A percentile compares a stretch with the other conserved stretches of the same genome.
Conservation (phyloP, 2,329 filamentous ascomycete genomes). For the Madurella mycetomatis region DNA sequence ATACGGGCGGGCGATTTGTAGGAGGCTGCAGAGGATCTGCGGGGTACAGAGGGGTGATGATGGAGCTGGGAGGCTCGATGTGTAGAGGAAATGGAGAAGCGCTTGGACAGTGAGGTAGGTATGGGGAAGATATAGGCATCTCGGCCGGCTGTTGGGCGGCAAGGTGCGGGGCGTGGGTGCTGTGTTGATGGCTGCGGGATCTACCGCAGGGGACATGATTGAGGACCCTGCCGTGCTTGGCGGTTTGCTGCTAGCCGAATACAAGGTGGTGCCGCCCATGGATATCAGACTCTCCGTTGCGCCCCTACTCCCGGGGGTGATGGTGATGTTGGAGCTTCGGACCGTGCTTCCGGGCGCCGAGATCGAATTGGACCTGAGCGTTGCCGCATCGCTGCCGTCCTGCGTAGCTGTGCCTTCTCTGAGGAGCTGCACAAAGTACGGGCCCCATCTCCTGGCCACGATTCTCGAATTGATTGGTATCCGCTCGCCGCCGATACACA, state of each 20-base stretch:
- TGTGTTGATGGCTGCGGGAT: conserved; percentile 48
- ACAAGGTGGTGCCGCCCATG: conserved; percentile 37
- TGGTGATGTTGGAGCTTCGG: conserved; percentile 79
- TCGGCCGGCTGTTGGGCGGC: conserved; percentile 63
- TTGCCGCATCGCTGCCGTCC: conserved; percentile 70
- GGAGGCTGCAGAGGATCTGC: conserved; percentile 89
- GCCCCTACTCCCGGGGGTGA: conserved; percentile 63
- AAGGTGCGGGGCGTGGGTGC: conserved; percentile 55
- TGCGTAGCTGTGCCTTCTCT: conserved; percentile 71
- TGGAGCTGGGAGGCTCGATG: conserved; percentile 74
- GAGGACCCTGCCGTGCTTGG: conserved; percentile 44
- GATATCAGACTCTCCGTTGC: conserved; percentile 46
- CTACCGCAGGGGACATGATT: conserved; percentile 33
- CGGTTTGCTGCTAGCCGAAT: conserved; percentile 30
- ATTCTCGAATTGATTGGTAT: conserved; percentile 92
- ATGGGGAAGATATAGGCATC: conserved; percentile 89
- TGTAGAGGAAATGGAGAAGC: conserved; percentile 89
- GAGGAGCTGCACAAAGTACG: conserved; percentile 89
- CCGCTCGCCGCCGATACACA: conserved; percentile 84
- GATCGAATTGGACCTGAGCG: conserved; percentile 57
- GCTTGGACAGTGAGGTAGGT: conserved; percentile 86
- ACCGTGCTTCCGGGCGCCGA: conserved; percentile 49
- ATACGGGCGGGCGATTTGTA: conserved; percentile 91
- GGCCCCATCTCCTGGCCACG: conserved; percentile 83
- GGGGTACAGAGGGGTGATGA: conserved; percentile 80